Conservation (phyloP, 129 eudicot species). For the Helianthus tuberosus region DNA sequence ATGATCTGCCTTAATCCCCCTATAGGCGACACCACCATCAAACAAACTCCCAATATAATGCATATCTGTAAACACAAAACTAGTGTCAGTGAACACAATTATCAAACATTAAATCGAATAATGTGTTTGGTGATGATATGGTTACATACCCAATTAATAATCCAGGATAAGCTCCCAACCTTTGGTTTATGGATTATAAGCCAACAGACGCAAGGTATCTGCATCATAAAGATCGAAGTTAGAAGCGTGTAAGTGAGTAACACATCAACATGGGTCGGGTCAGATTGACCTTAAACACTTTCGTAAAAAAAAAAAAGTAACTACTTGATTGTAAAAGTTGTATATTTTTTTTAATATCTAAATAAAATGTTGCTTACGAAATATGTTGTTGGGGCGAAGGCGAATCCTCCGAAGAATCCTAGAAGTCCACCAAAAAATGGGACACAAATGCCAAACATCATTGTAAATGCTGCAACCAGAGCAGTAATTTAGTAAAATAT, state of each 20-base stretch:
- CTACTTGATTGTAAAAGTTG: background rate
- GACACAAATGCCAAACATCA: constrained; percentile 56
- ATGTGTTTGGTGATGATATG: background rate
- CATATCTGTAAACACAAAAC: constrained; percentile 22
- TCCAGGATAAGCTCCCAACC: constrained; percentile 67
- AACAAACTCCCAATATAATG: constrained; percentile 25
- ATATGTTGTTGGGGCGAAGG: constrained; percentile 73
- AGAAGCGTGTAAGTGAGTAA: background rate
- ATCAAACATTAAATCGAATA: background rate
- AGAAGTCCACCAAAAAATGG: constrained; percentile 75
- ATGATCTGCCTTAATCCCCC: constrained; percentile 42
- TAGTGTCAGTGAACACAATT: background rate
- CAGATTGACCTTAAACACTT: background rate
- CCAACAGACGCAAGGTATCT: constrained; percentile 95
- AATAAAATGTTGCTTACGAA: constrained; percentile 43
- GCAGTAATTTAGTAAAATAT: background rate
- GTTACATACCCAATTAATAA: constrained; percentile 69
- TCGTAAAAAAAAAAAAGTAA: background rate
- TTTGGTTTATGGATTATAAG: constrained; percentile 72
- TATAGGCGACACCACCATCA: constrained; percentile 37
- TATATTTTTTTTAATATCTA: background rate
- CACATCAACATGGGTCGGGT: background rate
- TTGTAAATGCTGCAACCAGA: constrained; percentile 54
- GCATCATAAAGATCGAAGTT: constrained; percentile 11
- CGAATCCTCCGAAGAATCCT: constrained; percentile 75